phyloP scores from a whole-genome alignment of 768 basidiomycete species.

The Mycena sanguinolenta region DNA sequence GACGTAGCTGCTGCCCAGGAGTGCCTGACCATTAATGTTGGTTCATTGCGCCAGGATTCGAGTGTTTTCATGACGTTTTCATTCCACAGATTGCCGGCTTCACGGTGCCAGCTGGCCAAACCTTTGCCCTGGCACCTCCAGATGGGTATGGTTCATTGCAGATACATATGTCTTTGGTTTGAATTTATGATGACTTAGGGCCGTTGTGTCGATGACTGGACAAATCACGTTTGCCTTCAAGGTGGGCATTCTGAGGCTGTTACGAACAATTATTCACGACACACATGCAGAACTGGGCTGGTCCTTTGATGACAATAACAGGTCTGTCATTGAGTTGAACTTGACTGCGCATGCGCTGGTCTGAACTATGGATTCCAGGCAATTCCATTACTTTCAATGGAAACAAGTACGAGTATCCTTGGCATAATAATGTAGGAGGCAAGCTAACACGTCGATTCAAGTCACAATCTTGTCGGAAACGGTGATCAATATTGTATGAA shows the following conservation, averaged over 20 bases:
- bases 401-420: no score
- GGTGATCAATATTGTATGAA: conserved; percentile 31
- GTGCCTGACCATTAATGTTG: conserved; percentile 27
- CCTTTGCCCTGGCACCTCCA: conserved; percentile 30
- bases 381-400: conserved; percentile 19
- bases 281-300: conserved; percentile 28
- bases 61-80: no score
- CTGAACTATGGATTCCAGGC: no score
- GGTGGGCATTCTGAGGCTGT: not conserved
- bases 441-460: not conserved
- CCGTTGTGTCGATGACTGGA: conserved; percentile 29
- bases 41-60: not conserved
- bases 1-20: conserved; percentile 29
- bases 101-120: conserved; percentile 23
- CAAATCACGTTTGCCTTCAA: conserved; percentile 29
- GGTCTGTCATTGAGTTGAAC: no score
- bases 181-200: no score
- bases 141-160: no score
- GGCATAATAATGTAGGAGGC: not conserved
- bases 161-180: no score
- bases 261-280: not conserved
- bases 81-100: conserved; percentile 23
- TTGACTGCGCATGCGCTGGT: no score
- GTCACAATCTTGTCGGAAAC: conserved; percentile 35
- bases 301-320: conserved; percentile 31